These are phyloP conservation scores for Whalleya microplaca DNA, from an alignment of 2,329 filamentous ascomycete species.

Conservation along the genomic window DNA sequence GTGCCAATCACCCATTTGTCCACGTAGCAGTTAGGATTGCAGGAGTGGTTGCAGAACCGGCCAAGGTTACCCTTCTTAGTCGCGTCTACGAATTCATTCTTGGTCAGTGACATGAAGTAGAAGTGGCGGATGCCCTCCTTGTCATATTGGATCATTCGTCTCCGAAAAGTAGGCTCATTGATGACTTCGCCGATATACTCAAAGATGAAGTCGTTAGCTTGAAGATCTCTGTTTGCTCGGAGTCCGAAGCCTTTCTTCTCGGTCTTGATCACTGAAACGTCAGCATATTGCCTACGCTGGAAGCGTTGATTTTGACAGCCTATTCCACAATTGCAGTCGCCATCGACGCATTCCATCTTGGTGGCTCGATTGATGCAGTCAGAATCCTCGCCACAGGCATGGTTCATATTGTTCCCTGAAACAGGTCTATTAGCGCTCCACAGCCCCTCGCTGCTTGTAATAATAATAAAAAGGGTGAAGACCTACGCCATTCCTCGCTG, in stretches of 20 bases:
- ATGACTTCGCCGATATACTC: slow-evolving; percentile 99
- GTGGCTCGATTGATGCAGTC: slow-evolving; percentile 98
- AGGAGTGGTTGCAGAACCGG: slow-evolving; percentile 98
- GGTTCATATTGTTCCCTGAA: slow-evolving; percentile 67
- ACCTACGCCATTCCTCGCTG: slow-evolving; percentile 91
- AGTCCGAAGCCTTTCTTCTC: slow-evolving; percentile 97
- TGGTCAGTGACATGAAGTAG: slow-evolving; percentile 99
- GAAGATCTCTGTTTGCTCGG: slow-evolving; percentile 76
- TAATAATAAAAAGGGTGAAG: slow-evolving; percentile 1
- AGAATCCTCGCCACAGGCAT: slow-evolving; percentile 92
- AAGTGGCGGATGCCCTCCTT: slow-evolving; percentile 98
- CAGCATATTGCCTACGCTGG: slow-evolving; percentile 84
- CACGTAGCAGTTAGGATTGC: slow-evolving; percentile 98
- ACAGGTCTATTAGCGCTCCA: slow-evolving; percentile 26
- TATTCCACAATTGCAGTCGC: slow-evolving; percentile 83
- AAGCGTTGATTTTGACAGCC: slow-evolving; percentile 95
- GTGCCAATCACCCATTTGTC: slow-evolving; percentile 99
- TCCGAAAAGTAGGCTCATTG: slow-evolving; percentile 85
- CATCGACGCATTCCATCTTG: slow-evolving; percentile 90
- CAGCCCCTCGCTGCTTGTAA: slow-evolving; percentile 15
- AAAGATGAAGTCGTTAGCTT: slow-evolving; percentile 89
- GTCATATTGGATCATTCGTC: slow-evolving; percentile 91
- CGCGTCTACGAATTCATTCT: slow-evolving; percentile 95
- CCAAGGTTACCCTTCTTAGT: slow-evolving; percentile 96
- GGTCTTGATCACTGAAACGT: slow-evolving; percentile 94